Percentiles rank a stretch among this genome's conserved stretches.
Evolutionary conservation across 371 early-diverging fungal species (phyloP).

Genomic region (Actinomortierella ambigua): DNA sequence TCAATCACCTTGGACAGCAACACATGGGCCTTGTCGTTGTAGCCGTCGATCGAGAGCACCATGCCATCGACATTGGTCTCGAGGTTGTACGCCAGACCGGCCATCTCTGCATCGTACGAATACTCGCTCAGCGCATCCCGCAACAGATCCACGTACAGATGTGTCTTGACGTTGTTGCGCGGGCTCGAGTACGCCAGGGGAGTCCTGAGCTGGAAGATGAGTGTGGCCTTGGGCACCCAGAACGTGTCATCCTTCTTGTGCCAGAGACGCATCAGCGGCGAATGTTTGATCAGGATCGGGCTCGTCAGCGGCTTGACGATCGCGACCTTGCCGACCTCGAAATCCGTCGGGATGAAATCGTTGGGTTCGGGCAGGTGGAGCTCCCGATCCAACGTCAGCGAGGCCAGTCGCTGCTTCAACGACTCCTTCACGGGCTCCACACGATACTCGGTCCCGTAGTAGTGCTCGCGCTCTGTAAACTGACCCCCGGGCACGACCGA

Average conservation of each 20-base stretch:
- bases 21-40: slow-evolving; percentile 81
- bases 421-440: slow-evolving; percentile 62
- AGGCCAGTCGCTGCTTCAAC: slow-evolving; percentile 60
- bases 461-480: slow-evolving; percentile 64
- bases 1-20: slow-evolving; percentile 74
- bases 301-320: slow-evolving; percentile 43
- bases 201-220: slow-evolving; percentile 43
- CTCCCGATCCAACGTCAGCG: slow-evolving; percentile 53
- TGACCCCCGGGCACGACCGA: slow-evolving; percentile 53
- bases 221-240: slow-evolving; percentile 75
- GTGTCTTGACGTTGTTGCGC: slow-evolving; percentile 52
- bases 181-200: slow-evolving; percentile 49
- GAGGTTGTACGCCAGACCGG: slow-evolving; percentile 79
- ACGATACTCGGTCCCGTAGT: slow-evolving; percentile 87
- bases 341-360: slow-evolving; percentile 82
- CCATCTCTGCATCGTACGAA: slow-evolving; percentile 88
- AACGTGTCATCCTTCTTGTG: slow-evolving; percentile 94
- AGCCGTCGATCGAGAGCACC: slow-evolving; percentile 75
- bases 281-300: slow-evolving; percentile 68
- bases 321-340: slow-evolving; percentile 60
- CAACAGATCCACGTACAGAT: slow-evolving; percentile 77
- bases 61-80: slow-evolving; percentile 73
- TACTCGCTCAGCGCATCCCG: slow-evolving; percentile 84
- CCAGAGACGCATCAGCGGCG: slow-evolving; percentile 79
- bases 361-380: slow-evolving; percentile 79